phyloP scores from a whole-genome alignment of 768 basidiomycete genomes.

The Pulveroboletus sp. region DNA sequence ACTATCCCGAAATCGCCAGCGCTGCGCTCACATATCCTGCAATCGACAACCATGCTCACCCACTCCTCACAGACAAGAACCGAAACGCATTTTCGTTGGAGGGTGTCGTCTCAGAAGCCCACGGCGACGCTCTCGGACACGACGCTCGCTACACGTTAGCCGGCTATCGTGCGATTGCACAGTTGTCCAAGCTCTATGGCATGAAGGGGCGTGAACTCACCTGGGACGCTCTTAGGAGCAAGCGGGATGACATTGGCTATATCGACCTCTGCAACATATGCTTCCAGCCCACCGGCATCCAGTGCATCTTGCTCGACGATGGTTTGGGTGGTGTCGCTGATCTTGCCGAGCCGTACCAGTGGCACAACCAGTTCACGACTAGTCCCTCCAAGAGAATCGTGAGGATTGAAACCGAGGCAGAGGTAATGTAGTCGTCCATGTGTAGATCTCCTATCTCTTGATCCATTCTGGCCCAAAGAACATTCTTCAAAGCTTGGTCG shows the following conservation, averaged over 20 bases:
- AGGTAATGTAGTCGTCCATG: constrained; percentile 39
- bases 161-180: constrained; percentile 49
- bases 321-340: constrained; percentile 50
- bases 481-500: constrained; percentile 23
- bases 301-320: constrained; percentile 70
- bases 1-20: constrained; percentile 16
- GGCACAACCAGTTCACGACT: constrained; percentile 59
- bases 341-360: constrained; percentile 46
- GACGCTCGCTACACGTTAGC: constrained; percentile 57
- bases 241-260: constrained; percentile 44
- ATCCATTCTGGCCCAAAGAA: constrained; percentile 4
- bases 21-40: constrained; percentile 39
- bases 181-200: constrained; percentile 50
- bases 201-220: constrained; percentile 32
- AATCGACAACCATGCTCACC: constrained; percentile 80
- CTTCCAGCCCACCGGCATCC: constrained; percentile 54
- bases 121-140: constrained; percentile 42
- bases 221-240: constrained; percentile 59
- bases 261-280: constrained; percentile 51
- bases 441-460: constrained; percentile 1
- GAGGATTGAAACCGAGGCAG: constrained; percentile 65
- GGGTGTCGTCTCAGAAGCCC: constrained; percentile 61
- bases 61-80: constrained; percentile 47
- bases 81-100: constrained; percentile 53
- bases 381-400: constrained; percentile 58